phyloP scores from a whole-genome alignment of 73 alveolate genomes.

The Effrenium voratum region DNA sequence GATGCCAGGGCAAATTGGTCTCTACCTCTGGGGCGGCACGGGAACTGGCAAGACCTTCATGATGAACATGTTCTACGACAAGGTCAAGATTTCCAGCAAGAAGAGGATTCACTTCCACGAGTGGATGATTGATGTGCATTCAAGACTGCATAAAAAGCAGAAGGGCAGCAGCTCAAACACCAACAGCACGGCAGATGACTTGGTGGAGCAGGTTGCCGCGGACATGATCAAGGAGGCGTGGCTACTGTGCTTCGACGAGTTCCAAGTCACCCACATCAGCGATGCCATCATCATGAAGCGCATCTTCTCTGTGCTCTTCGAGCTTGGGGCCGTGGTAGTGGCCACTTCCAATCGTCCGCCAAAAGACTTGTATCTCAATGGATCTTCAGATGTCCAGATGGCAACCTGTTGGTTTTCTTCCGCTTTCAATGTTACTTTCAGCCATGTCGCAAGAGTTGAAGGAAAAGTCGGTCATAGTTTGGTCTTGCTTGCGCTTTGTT shows the following conservation, averaged over 20 bases:
- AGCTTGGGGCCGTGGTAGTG: constrained; percentile 88
- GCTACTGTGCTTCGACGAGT: constrained; percentile 87
- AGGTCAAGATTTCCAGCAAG: constrained; percentile 59
- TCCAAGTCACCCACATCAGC: constrained; percentile 92
- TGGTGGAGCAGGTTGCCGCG: constrained; percentile 92
- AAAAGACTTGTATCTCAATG: constrained; percentile 64
- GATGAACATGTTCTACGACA: constrained; percentile 98
- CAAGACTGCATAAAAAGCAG: constrained; percentile 95
- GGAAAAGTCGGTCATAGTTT: neutral
- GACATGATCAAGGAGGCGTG: constrained; percentile 92
- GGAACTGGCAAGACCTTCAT: constrained; percentile 97
- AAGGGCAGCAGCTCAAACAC: constrained; percentile 92
- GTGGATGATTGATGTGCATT: constrained; percentile 98
- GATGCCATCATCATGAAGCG: constrained; percentile 94
- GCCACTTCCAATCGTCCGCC: constrained; percentile 93
- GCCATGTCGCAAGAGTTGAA: too few relatives aligned
- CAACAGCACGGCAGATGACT: constrained; percentile 68
- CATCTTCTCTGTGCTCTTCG: constrained; percentile 70
- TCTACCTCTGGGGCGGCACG: constrained; percentile 87
- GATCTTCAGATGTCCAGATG: too few relatives aligned
- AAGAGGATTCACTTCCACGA: constrained; percentile 97
- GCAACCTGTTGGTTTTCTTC: too few relatives aligned
- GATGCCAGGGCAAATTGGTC: constrained; percentile 70
- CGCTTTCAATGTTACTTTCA: too few relatives aligned
- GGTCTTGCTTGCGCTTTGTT: neutral